These are phyloP conservation scores for Monosporozyma servazzii DNA, from an alignment of 805 yeast genomes.

Conservation along the genomic window DNA sequence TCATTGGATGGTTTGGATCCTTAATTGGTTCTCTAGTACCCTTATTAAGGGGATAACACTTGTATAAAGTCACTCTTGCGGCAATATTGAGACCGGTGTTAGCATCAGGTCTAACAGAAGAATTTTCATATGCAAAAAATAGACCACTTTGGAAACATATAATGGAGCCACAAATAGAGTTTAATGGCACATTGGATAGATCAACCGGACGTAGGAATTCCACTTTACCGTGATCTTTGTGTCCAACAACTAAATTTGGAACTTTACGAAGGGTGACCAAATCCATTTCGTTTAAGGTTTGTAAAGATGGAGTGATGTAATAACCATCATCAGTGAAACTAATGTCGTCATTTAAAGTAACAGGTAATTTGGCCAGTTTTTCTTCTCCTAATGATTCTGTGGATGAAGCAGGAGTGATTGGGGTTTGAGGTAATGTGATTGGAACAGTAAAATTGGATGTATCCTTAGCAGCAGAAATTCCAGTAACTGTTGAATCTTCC, in stretches of 20 bases:
- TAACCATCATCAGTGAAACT: conserved; percentile 64
- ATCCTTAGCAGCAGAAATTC: neutral
- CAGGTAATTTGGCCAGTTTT: conserved; percentile 3
- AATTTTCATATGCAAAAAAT: conserved; percentile 65
- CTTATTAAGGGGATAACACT: conserved; percentile 71
- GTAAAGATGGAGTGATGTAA: conserved; percentile 75
- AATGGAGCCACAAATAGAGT: conserved; percentile 56
- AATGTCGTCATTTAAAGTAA: conserved; percentile 29
- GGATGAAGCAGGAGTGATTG: conserved; percentile 4
- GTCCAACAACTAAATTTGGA: conserved; percentile 62
- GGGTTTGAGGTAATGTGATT: neutral
- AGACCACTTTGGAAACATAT: conserved; percentile 52
- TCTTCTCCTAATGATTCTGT: neutral
- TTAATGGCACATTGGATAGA: conserved; percentile 53
- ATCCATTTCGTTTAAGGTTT: conserved; percentile 49
- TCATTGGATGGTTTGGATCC: conserved; percentile 67
- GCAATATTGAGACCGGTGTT: conserved; percentile 83
- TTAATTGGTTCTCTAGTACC: conserved; percentile 64
- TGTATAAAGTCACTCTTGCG: conserved; percentile 62
- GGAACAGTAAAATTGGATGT: neutral
- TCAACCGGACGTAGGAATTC: conserved; percentile 79
- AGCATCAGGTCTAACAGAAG: conserved; percentile 43
- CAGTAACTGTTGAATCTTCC: neutral
- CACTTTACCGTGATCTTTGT: conserved; percentile 60
- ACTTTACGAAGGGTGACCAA: conserved; percentile 58